Evolutionary conservation across 2,329 filamentous ascomycete species (phyloP).

Genomic region (Colletotrichum sp.): DNA sequence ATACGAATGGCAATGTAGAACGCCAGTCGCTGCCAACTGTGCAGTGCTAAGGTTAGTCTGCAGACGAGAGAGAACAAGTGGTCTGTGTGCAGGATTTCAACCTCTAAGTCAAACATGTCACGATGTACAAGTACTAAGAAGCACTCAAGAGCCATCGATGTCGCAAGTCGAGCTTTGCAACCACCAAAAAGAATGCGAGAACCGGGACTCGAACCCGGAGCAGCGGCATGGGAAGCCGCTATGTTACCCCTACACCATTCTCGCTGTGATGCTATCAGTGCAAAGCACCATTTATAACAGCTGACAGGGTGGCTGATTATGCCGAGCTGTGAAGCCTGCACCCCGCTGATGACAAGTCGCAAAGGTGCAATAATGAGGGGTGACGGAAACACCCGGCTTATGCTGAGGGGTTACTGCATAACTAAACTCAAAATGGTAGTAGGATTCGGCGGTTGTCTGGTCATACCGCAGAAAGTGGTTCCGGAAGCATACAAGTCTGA

Average conservation of each 20-base stretch:
- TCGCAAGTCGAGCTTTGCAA: not conserved
- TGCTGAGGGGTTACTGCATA: not conserved
- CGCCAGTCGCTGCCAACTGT: not conserved
- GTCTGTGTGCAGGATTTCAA: not conserved
- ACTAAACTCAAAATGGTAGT: not conserved
- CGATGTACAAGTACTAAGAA: not conserved
- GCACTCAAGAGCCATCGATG: not conserved
- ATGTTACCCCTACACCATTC: constrained; percentile 20
- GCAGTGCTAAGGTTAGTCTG: not conserved
- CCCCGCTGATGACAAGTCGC: not conserved
- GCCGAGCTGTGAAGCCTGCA: not conserved
- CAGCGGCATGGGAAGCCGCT: constrained; percentile 10
- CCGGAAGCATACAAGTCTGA: not conserved
- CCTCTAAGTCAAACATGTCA: not conserved
- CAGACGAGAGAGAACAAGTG: not conserved
- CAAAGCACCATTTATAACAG: not conserved
- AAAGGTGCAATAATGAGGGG: not conserved
- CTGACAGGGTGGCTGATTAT: not conserved
- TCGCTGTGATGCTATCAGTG: accelerated
- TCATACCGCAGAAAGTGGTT: not conserved
- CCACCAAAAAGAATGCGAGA: not conserved
- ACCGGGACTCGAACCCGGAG: constrained; percentile 17
- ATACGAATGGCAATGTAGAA: not conserved
- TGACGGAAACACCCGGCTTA: not conserved
- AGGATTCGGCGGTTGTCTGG: not conserved